Evolutionary conservation across 768 basidiomycete species (phyloP), one percentile per base, ranked within the genome.

Genomic region (Asterophora parasitica): DNA sequence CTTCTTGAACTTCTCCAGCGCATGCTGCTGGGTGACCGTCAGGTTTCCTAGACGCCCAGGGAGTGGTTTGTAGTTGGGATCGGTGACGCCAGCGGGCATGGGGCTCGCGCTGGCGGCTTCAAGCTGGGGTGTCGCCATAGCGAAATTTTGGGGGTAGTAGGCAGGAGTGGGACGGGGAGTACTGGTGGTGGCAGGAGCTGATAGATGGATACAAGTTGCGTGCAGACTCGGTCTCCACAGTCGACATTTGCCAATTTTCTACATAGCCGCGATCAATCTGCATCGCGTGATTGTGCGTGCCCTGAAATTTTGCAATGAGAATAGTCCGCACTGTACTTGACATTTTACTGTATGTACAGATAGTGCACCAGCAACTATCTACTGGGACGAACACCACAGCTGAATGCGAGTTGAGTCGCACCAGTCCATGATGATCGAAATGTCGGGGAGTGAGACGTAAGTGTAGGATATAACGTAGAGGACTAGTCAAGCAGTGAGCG

Each of bases 11-110:
- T 79, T 77, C 23, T 83, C 76, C 42, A 92, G 81, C 1, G 81
- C 74, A 51, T 81, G 70, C 55, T 77, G 76, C 60, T 92, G 87
- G 3, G 59, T 38, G 1, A 70, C 61, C 0, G 77, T 74, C 55
- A 92, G 76, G 61, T 92, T 90, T 26, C 90, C 90, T 17, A 88
- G 67, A 30, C 83, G 75, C 11, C 89, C 90, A 15, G 88, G 82
- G 2, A 71, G 69, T 5, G 85, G 83, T 57, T 72, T 79, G 65
- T 81, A 84, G 61, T 75, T 74, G 8, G 79, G 75, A 64, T 84
- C 76, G 1, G 82, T 81, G 57, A 82, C 65, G 49, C 79, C 81
- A 19, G 66, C 65, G n/a, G 81, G 80, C 60, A 82, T 68, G 0
- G 73, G 65, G 53, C 78, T 80, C 46, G 72, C 79, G 64, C 71